These are phyloP conservation scores for Neurospora sp. DNA, from an alignment of 495 filamentous ascomycete genomes.

Conservation along the genomic window DNA sequence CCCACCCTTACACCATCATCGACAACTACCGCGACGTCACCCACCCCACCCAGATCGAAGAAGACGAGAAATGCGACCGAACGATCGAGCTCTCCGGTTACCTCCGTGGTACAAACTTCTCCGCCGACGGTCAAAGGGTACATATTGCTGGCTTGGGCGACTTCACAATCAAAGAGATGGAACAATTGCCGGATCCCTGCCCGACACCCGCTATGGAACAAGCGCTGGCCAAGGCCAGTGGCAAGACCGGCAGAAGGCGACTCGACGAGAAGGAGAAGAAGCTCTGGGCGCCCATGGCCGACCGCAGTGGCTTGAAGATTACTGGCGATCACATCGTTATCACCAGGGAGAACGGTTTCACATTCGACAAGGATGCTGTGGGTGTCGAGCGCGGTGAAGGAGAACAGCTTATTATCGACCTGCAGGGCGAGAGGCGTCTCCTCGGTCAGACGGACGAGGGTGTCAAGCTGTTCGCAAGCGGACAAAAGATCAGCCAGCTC, in stretches of 20 bases:
- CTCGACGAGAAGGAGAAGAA: slow-evolving; percentile 93
- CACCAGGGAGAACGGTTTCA: slow-evolving; percentile 50
- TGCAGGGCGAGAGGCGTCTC: slow-evolving; percentile 72
- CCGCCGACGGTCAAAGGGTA: slow-evolving; percentile 72
- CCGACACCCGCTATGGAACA: slow-evolving; percentile 88
- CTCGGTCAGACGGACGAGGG: slow-evolving; percentile 75
- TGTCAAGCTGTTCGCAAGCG: slow-evolving; percentile 72
- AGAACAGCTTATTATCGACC: slow-evolving; percentile 81
- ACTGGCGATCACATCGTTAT: slow-evolving; percentile 50
- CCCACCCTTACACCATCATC: slow-evolving; percentile 84
- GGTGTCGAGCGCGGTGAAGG: slow-evolving; percentile 72
- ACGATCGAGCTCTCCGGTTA: slow-evolving; percentile 90
- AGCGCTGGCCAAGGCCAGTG: slow-evolving; percentile 66
- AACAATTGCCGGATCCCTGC: slow-evolving; percentile 85
- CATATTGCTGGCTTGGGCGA: slow-evolving; percentile 96
- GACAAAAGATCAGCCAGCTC: slow-evolving; percentile 53
- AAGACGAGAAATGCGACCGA: slow-evolving; percentile 78
- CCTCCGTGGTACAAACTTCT: slow-evolving; percentile 90
- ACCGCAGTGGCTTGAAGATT: slow-evolving; percentile 79
- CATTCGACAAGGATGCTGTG: slow-evolving; percentile 63
- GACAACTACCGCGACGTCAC: slow-evolving; percentile 93
- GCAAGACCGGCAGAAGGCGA: slow-evolving; percentile 63
- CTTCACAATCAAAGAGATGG: slow-evolving; percentile 70
- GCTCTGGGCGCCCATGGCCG: slow-evolving; percentile 93
- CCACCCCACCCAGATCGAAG: slow-evolving; percentile 79